Base-by-base conservation (phyloP, 2,329 filamentous ascomycete species). In the Xylaria sp. region DNA sequence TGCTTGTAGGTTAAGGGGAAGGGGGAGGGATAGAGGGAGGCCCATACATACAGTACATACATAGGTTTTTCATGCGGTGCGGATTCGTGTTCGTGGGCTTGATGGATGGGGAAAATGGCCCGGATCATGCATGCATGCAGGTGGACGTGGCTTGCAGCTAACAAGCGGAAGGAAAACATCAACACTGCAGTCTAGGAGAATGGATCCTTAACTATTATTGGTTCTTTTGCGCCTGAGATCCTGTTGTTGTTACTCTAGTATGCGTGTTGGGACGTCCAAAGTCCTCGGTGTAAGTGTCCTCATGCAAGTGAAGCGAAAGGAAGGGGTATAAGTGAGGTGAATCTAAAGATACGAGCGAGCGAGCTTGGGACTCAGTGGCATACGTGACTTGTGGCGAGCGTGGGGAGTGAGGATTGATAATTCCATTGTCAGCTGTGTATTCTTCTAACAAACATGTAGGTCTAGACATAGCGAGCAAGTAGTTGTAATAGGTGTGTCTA, bases 121-220 rank as follows among this genome's bases (percentile, higher is more conserved):
- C 51, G 51, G 51, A 54, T 54, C 51, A 54, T 54, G 27, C 51
- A 54, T 54, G 51, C 51, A 32, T 18, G 21, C 9, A 25, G 9
- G 48, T n/a, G 48, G 48, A 29, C 48, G 48, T 51, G 48, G 48
- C 48, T 54, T 54, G 51, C 51, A 54, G 51, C 51, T 54, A 54
- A 54, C 51, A 25, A 48, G 21, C 21, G 10, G 44, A 25, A 48
- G 9, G 21, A 48, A 23, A 48, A 21, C 18, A 10, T 25, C 44
- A 47, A 47, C 21, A 23, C 44, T 23, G 4, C 21, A 10, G 44
- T 48, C 21, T 25, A 21, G 2, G 8, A 32, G 51, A 32, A 32
- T 21, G 51, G 27, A 21, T 6, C 51, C 5, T 8, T 35, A 27
- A 8, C 9, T 32, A 35, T 18, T n/a, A 53, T 53, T 53, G 51